Evolutionary conservation across 768 basidiomycete species (phyloP).

Genomic region (Panaeolus cyanescens): DNA sequence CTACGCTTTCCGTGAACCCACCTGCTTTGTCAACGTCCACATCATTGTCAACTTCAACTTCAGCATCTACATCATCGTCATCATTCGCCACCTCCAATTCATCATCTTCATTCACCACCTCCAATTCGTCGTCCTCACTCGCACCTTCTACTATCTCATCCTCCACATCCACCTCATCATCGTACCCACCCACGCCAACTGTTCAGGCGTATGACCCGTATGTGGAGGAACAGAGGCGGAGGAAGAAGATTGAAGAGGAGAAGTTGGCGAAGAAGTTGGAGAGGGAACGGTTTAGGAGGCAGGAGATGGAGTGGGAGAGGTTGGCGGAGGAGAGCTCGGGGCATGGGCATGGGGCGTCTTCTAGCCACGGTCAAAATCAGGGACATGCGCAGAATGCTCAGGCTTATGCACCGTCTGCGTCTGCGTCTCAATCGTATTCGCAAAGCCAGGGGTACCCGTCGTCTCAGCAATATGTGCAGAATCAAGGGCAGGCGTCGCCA

Average conservation of each 20-base stretch:
- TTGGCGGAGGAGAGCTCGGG: background rate
- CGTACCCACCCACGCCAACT: background rate
- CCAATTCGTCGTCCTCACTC: too few relatives aligned
- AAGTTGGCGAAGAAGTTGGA: slow-evolving; percentile 1
- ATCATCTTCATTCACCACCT: too few relatives aligned
- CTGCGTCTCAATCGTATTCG: background rate
- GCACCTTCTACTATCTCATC: too few relatives aligned
- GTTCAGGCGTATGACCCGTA: background rate
- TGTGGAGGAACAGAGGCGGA: background rate
- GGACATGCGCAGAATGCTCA: too few relatives aligned
- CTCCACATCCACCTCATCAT: background rate
- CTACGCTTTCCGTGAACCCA: too few relatives aligned
- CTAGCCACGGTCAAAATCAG: too few relatives aligned
- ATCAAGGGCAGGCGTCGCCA: background rate
- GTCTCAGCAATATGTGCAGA: background rate
- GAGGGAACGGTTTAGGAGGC: background rate
- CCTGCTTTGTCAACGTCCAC: too few relatives aligned
- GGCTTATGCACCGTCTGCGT: background rate
- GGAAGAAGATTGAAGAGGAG: background rate
- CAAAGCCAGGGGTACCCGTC: too few relatives aligned
- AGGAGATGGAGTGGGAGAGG: background rate
- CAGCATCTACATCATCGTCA: too few relatives aligned
- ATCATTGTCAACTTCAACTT: too few relatives aligned
- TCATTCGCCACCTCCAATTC: too few relatives aligned
- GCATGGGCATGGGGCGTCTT: background rate